Conservation (phyloP, 352 stramenopile species). For the Globisporangium paddicum region DNA sequence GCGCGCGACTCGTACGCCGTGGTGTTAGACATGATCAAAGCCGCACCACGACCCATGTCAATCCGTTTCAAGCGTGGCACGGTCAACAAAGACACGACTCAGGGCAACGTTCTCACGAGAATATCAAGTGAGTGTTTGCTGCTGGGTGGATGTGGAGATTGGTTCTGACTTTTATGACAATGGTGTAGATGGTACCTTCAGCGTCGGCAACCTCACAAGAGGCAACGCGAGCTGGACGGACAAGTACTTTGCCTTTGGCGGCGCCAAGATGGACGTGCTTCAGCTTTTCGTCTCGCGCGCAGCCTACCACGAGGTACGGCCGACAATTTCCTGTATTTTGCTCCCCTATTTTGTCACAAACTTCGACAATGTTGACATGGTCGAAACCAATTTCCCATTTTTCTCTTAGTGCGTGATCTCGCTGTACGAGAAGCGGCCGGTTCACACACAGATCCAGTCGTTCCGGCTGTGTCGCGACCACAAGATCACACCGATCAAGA, state of each 20-base stretch:
- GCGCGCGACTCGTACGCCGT: conserved; percentile 54
- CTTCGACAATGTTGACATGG: not conserved
- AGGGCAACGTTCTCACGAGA: conserved; percentile 65
- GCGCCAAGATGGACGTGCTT: conserved; percentile 76
- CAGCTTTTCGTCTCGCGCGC: conserved; percentile 82
- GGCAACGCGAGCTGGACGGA: conserved; percentile 71
- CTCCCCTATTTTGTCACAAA: not conserved
- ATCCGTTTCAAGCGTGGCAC: conserved; percentile 69
- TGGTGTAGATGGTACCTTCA: conserved; percentile 74
- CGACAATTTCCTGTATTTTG: not conserved
- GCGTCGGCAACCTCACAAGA: conserved; percentile 70
- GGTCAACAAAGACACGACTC: conserved; percentile 63
- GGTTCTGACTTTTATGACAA: conserved; percentile 8
- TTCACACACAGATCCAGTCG: conserved; percentile 81
- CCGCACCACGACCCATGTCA: conserved; percentile 59
- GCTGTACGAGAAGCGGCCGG: conserved; percentile 76
- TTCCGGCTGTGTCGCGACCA: conserved; percentile 80
- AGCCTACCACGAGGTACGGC: conserved; percentile 68
- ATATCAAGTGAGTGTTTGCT: conserved; percentile 71
- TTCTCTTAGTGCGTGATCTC: conserved; percentile 65
- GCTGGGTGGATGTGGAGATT: conserved; percentile 6
- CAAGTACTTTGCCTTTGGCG: conserved; percentile 82
- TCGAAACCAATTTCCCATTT: not conserved
- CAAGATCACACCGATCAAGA: conserved; percentile 84
- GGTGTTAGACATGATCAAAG: conserved; percentile 75